Evolutionary conservation across 352 stramenopile genomes (phyloP).

Genomic region (Phytophthora lateralis): DNA sequence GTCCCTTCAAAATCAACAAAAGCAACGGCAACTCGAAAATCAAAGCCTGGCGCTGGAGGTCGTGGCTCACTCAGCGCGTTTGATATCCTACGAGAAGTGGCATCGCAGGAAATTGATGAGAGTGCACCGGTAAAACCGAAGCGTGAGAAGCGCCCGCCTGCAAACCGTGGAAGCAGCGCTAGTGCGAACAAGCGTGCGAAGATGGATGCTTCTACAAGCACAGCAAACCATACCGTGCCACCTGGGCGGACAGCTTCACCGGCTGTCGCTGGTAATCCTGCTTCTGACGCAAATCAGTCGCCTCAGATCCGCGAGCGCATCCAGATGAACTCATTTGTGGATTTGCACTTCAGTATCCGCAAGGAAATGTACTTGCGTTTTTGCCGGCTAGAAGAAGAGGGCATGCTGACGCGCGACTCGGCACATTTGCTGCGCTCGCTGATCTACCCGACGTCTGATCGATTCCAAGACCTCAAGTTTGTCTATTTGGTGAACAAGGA

Average conservation of each 20-base stretch:
- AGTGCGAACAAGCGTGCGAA: constrained; percentile 38
- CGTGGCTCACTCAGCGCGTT: constrained; percentile 66
- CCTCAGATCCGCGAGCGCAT: constrained; percentile 53
- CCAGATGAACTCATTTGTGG: constrained; percentile 81
- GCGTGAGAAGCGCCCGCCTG: constrained; percentile 31
- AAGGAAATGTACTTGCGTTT: constrained; percentile 90
- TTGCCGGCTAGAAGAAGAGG: constrained; percentile 78
- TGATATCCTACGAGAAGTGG: constrained; percentile 85
- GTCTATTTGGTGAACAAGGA: constrained; percentile 91
- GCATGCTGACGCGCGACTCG: constrained; percentile 67
- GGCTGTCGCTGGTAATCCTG: constrained; percentile 9
- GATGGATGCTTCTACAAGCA: constrained; percentile 30
- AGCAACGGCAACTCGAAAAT: constrained; percentile 28
- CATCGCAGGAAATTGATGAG: constrained; percentile 64
- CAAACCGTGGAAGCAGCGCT: constrained; percentile 13
- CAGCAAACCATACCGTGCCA: constrained; percentile 14
- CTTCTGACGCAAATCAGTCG: constrained; percentile 29
- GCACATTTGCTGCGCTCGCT: constrained; percentile 75
- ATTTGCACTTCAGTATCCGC: constrained; percentile 84
- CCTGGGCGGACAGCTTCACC: constrained; percentile 11
- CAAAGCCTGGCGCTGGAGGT: constrained; percentile 27
- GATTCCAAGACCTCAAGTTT: constrained; percentile 89
- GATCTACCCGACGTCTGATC: constrained; percentile 83
- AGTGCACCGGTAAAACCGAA: constrained; percentile 35
- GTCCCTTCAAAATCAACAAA: constrained; percentile 33